Evolutionary conservation across 345 rosid species (phyloP), one percentile per base, ranked within the genome.

Genomic region (Erysimum cheiranthoides): DNA sequence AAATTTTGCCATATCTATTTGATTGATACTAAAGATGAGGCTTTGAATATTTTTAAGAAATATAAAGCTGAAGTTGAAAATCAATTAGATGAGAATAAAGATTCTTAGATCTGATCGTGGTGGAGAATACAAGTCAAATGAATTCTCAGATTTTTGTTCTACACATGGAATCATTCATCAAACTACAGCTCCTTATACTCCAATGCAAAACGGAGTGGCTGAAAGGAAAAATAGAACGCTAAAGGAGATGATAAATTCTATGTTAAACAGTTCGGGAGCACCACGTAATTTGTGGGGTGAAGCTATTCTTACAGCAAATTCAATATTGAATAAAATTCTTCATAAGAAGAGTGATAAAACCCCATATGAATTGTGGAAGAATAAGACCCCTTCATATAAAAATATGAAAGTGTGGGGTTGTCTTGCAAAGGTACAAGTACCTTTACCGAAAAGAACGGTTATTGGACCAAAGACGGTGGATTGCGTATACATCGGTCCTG

Each of bases 221-320:
- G 54, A 57, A 2, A 39, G 54, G 12, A 70, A 42, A 13, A 58
- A 45, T 31, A 40, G 4, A 38, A 70, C 43, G 0, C n/a, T 57
- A 9, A 30, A 43, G 1, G 45, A 58, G 7, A 70, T 56, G 74
- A 56, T 57, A 31, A 54, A 57, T 39, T n/a, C 21, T 12, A 70
- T 57, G 74, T 54, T 69, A 54, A 51, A 38, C 13, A 0, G 25
- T 9, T 53, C 52, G 0, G 60, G 27, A 16, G 56, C 43, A 46
- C 70, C 45, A 66, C 2, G 0, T 16, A 66, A 1, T 6, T 32
- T 65, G 5, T 65, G 42, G 40, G 42, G 8, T 9, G 56, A 65
- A 46, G 56, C n/a, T 0, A 31, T 32, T 30, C 31, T 66, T 3
- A 34, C 31, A 2, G 38, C 3, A 25, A 40, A 43, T 43, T 57